Conservation (phyloP, 2,329 filamentous ascomycete genomes). For the Chaetomium sp. region DNA sequence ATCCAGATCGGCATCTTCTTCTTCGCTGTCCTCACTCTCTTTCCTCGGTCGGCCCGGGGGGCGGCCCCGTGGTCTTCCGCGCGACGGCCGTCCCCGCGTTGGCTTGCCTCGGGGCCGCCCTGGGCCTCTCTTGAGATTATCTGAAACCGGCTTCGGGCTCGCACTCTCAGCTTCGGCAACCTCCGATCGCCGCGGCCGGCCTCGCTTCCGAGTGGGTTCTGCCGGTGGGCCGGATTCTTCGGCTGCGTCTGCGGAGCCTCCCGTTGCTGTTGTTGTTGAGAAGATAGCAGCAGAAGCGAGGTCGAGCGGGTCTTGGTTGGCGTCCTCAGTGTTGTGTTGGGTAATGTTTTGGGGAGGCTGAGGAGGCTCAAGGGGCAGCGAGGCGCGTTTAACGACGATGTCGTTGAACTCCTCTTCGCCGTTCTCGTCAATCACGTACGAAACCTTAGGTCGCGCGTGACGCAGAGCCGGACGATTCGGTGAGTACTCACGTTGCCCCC, state of each 20-base stretch:
- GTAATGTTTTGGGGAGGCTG: constrained; percentile 15
- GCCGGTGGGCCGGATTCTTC: constrained; percentile 2
- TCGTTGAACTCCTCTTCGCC: constrained; percentile 40
- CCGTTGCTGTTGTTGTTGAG: constrained; percentile 26
- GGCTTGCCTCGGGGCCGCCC: constrained; percentile 15
- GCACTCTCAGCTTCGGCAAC: not conserved
- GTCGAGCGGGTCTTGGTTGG: constrained; percentile 32
- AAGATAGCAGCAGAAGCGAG: constrained; percentile 34
- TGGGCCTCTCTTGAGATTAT: constrained; percentile 5
- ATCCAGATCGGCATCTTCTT: constrained; percentile 26
- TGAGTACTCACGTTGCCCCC: constrained; percentile 29
- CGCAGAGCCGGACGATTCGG: constrained; percentile 44
- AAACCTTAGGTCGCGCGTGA: constrained; percentile 46
- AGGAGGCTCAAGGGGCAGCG: constrained; percentile 7
- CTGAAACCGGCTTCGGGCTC: not conserved
- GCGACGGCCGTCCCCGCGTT: no score
- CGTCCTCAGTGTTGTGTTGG: constrained; percentile 16
- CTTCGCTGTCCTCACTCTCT: not conserved
- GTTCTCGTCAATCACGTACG: constrained; percentile 46
- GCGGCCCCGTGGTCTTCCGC: not conserved
- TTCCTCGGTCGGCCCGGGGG: not conserved
- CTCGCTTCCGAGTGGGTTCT: constrained; percentile 22
- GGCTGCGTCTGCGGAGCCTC: constrained; percentile 10
- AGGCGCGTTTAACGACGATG: constrained; percentile 22
- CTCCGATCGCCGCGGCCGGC: constrained; percentile 21